Evolutionary conservation across 2,329 filamentous ascomycete genomes (phyloP), one percentile per base, ranked within the genome.

Genomic region (Rutstroemia sp.): DNA sequence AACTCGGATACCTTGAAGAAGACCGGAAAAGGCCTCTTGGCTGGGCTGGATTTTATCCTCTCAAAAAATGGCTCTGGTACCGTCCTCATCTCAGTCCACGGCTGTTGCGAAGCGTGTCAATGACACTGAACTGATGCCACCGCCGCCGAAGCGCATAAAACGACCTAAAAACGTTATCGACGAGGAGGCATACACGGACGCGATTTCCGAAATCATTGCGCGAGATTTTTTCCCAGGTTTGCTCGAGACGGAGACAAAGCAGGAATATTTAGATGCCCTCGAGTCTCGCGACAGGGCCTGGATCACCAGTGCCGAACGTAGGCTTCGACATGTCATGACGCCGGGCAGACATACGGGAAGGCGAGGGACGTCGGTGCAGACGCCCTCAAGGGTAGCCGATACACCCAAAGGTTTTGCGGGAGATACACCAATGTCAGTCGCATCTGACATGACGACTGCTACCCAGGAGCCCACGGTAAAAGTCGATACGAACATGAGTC

Each of bases 151-250:
- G 71, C 87, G 90, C 57, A 95, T 96, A 68, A 96, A 96, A 73
- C 82, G 94, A 52, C 94, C 94, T 0, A 84, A 86, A 60, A 88
- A 87, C 60, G 84, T 96, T 27, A 81, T 99, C 27, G 90, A 96
- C 70, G 94, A 99, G 77, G 92, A 99, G 64, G 84, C 87, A 53
- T 99, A 99, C 72, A 94, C 90, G 2, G 84, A 91, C 57, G 88
- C 89, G 1, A 78, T 99, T 27, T 96, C 92, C 0, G 87, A 94
- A 64, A 97, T 99, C 68, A 96, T 99, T 61, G 89, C 90, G 9
- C 85, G 94, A 62, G 94, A 99, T 76, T 99, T 95, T 76, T 99
- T 97, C 67, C 94, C 94, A 0, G 94, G 92, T 0, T 78, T 99
- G 0, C 75, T 92, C 4, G 91, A 97, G 70, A 86, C 85, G 14